Conservation (phyloP, 2,329 filamentous ascomycete genomes). For the Apiospora saccharicola region DNA sequence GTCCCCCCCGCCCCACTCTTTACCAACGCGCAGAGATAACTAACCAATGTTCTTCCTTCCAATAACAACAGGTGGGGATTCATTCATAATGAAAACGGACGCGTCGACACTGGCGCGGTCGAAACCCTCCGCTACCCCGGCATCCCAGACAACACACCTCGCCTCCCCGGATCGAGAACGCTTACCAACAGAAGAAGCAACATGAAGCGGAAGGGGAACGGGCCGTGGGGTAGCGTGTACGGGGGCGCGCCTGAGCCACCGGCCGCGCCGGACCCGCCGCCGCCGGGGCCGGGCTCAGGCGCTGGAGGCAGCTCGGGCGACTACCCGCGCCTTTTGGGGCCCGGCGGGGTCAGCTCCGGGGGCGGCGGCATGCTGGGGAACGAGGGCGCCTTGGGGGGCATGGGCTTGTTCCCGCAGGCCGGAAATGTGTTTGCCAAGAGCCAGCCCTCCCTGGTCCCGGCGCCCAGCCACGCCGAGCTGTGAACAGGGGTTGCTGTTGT, state of each 20-base stretch:
- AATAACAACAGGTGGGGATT: background rate
- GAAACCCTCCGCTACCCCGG: background rate
- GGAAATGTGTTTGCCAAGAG: background rate
- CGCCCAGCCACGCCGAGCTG: background rate
- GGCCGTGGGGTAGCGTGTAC: too few relatives aligned
- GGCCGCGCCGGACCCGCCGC: too few relatives aligned
- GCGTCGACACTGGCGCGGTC: background rate
- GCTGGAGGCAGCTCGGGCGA: background rate
- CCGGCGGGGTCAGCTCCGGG: background rate
- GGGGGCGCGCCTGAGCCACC: too few relatives aligned
- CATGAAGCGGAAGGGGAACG: too few relatives aligned
- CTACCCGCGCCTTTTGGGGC: background rate
- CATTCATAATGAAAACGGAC: rapidly evolving
- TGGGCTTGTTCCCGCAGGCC: background rate
- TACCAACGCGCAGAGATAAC: too few relatives aligned
- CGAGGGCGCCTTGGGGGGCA: background rate
- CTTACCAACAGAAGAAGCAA: too few relatives aligned
- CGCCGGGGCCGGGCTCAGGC: background rate
- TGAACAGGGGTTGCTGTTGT: background rate
- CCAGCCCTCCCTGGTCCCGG: background rate
- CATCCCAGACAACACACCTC: too few relatives aligned
- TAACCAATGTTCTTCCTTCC: too few relatives aligned
- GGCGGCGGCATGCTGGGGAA: background rate
- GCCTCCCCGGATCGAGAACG: too few relatives aligned
- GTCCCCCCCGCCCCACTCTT: too few relatives aligned